phyloP scores from a whole-genome alignment of 2,329 filamentous ascomycete genomes.

The Beauveria asiatica region DNA sequence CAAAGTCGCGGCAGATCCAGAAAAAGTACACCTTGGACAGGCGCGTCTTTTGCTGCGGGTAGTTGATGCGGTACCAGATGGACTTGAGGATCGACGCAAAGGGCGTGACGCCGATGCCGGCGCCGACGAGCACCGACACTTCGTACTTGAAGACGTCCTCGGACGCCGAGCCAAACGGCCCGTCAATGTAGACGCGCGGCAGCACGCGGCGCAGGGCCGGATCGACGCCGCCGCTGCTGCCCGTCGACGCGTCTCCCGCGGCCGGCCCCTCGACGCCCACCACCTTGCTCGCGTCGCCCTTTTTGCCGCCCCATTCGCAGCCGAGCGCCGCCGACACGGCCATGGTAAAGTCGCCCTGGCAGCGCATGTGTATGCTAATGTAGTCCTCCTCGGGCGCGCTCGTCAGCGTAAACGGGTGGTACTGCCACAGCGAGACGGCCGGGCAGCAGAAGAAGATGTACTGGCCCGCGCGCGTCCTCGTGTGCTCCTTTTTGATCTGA shows the following conservation, averaged over 20 bases:
- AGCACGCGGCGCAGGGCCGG: conserved; percentile 64
- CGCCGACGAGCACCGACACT: conserved; percentile 68
- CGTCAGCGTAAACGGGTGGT: conserved; percentile 79
- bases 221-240: conserved; percentile 50
- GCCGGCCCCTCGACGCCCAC: conserved; percentile 50
- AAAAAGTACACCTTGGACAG: conserved; percentile 86
- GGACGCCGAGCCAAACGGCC: conserved; percentile 77
- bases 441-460: conserved; percentile 88
- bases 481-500: conserved; percentile 85
- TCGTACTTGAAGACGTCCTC: conserved; percentile 90
- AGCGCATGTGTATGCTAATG: conserved; percentile 77
- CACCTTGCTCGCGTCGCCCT: conserved; percentile 48
- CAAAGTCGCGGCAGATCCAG: conserved; percentile 85
- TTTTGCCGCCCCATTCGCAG: conserved; percentile 61
- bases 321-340: conserved; percentile 61
- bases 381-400: conserved; percentile 86
- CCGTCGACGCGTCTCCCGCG: conserved; percentile 27
- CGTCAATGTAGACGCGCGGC: conserved; percentile 74
- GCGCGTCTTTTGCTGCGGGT: conserved; percentile 68
- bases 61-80: conserved; percentile 92
- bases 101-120: conserved; percentile 78
- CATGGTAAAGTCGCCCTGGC: conserved; percentile 74
- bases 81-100: conserved; percentile 83
- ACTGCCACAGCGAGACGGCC: conserved; percentile 79
- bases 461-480: conserved; percentile 71